Percentiles rank a stretch among this genome's conserved stretches.
Evolutionary conservation across 1,139 yeast species (phyloP).

Genomic region (Insectozyma bohioensis): DNA sequence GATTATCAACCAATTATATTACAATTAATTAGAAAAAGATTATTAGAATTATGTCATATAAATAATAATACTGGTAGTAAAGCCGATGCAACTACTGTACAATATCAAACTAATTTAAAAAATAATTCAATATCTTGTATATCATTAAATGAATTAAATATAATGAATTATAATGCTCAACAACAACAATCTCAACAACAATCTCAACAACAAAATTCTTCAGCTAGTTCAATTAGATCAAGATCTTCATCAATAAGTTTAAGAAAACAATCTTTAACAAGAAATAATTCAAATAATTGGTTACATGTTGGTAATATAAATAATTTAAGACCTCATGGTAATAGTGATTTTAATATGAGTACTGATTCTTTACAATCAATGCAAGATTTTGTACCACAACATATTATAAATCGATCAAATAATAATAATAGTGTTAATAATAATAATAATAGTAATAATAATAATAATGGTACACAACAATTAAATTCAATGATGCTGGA

Average conservation of each 20-base stretch:
- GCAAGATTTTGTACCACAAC: slow-evolving; percentile 47
- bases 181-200: slow-evolving; percentile 8
- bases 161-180: slow-evolving; percentile 28
- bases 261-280: slow-evolving; percentile 46
- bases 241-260: slow-evolving; percentile 32
- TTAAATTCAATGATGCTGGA: slow-evolving; percentile 42
- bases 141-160: slow-evolving; percentile 42
- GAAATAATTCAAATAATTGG: slow-evolving; percentile 48
- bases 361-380: slow-evolving; percentile 47
- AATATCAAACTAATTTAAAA: slow-evolving; percentile 19
- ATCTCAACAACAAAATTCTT: background rate
- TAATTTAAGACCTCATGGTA: slow-evolving; percentile 28
- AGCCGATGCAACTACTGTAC: slow-evolving; percentile 31
- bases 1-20: slow-evolving; percentile 43
- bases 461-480: slow-evolving; percentile 12
- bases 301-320: slow-evolving; percentile 47
- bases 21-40: slow-evolving; percentile 43
- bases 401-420: slow-evolving; percentile 29
- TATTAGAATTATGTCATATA: slow-evolving; percentile 39
- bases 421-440: slow-evolving; percentile 3
- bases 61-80: slow-evolving; percentile 18
- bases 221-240: slow-evolving; percentile 17
- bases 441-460: slow-evolving; percentile 7
- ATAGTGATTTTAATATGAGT: slow-evolving; percentile 27
- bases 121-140: slow-evolving; percentile 44